phyloP scores from a whole-genome alignment of 1,284 basidiomycete genomes.

The Fomitopsis schrenkii region DNA sequence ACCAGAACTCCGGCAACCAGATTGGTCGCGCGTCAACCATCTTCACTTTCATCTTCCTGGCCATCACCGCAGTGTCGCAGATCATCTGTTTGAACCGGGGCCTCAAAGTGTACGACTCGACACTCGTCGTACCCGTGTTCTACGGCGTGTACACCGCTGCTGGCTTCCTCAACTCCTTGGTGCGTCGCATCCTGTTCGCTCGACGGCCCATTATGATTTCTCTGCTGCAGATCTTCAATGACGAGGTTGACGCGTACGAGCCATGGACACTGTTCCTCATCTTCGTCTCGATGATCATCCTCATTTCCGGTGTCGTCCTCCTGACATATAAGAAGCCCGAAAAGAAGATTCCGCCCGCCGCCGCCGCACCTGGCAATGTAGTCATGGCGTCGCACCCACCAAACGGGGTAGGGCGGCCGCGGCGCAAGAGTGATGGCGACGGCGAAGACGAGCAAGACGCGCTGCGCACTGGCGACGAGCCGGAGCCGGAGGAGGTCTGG shows the following conservation, averaged over 20 bases:
- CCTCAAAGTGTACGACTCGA: constrained; percentile 75
- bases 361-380: constrained; percentile 5
- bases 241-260: constrained; percentile 78
- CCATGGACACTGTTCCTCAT: constrained; percentile 86
- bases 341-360: constrained; percentile 13
- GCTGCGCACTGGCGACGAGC: constrained; percentile 29
- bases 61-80: constrained; percentile 79
- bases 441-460: constrained; percentile 35
- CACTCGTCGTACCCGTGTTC: constrained; percentile 71
- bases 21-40: constrained; percentile 80
- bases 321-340: constrained; percentile 84
- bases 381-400: constrained; percentile 11
- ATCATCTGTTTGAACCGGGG: constrained; percentile 90
- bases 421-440: constrained; percentile 14
- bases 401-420: constrained; percentile 4
- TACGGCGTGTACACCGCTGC: constrained; percentile 66
- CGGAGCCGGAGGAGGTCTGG: constrained; percentile 52
- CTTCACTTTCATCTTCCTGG: constrained; percentile 79
- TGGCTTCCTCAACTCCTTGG: constrained; percentile 66
- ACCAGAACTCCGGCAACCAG: constrained; percentile 79
- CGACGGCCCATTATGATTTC: neutral
- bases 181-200: constrained; percentile 16
- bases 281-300: constrained; percentile 77
- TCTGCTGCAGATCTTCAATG: constrained; percentile 60
- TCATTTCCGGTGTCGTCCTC: constrained; percentile 84